A percentile compares a stretch with the other conserved stretches of the same genome.
phyloP scores from a whole-genome alignment of 805 yeast species.

The Metschnikowia lunata region DNA sequence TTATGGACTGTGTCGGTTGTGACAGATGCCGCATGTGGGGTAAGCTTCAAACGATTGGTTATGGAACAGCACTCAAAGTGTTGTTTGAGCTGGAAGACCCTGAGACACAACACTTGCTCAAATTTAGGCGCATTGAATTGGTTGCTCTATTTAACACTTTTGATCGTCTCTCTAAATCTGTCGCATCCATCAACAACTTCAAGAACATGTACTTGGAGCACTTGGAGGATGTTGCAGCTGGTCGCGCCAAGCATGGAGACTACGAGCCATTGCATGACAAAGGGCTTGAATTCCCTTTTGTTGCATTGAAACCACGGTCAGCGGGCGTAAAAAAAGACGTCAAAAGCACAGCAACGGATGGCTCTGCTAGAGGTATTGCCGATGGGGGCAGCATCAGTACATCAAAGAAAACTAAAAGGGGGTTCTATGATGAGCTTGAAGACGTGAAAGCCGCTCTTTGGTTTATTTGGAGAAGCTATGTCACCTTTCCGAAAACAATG shows the following conservation, averaged over 20 bases:
- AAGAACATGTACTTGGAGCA: slow-evolving; percentile 48
- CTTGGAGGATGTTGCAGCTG: slow-evolving; percentile 37
- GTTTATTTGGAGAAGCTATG: slow-evolving; percentile 64
- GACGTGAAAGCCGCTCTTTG: slow-evolving; percentile 56
- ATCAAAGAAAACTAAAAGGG: slow-evolving; percentile 5
- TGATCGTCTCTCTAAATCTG: slow-evolving; percentile 83
- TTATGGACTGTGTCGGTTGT: slow-evolving; percentile 99
- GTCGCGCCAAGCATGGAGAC: slow-evolving; percentile 38
- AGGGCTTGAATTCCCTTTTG: slow-evolving; percentile 40
- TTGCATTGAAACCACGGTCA: slow-evolving; percentile 9
- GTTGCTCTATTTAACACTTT: slow-evolving; percentile 90
- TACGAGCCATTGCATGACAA: slow-evolving; percentile 29
- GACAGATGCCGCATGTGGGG: slow-evolving; percentile 99
- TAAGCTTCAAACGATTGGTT: slow-evolving; percentile 93
- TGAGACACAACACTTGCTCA: slow-evolving; percentile 49
- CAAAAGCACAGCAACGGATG: neutral
- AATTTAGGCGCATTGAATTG: slow-evolving; percentile 72
- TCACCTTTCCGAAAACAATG: slow-evolving; percentile 61
- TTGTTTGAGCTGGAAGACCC: slow-evolving; percentile 70
- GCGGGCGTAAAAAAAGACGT: slow-evolving; percentile 1
- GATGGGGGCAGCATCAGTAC: slow-evolving; percentile 8
- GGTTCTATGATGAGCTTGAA: slow-evolving; percentile 40
- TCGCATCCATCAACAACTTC: slow-evolving; percentile 70
- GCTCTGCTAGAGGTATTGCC: neutral
- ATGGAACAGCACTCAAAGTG: slow-evolving; percentile 92